Evolutionary conservation across 768 basidiomycete species (phyloP).

Genomic region (Symmetrospora coprosmae): DNA sequence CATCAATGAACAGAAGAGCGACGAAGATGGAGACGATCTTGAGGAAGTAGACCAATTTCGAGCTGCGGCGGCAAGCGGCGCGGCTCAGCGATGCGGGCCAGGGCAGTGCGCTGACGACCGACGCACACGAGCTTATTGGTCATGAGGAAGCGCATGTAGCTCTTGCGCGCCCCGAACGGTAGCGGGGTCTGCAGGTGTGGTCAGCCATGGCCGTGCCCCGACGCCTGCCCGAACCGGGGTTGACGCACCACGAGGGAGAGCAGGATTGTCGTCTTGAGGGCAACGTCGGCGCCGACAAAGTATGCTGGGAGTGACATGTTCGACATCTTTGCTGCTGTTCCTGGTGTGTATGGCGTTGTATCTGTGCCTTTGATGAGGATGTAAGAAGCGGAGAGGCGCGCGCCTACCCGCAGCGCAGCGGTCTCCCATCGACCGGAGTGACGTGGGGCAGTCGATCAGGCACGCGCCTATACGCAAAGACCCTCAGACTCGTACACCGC

Average conservation of each 20-base stretch:
- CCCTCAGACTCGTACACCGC: too few relatives aligned
- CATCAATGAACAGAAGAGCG: conserved; percentile 4
- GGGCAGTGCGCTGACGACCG: not conserved
- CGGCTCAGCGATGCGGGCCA: not conserved
- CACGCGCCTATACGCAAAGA: too few relatives aligned
- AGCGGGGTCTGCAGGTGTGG: conserved; percentile 5
- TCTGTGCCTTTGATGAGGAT: too few relatives aligned
- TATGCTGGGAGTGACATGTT: not conserved
- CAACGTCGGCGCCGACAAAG: conserved; percentile 1
- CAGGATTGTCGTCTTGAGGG: not conserved
- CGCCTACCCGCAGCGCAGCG: too few relatives aligned
- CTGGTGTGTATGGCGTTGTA: too few relatives aligned
- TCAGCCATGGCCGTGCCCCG: not conserved
- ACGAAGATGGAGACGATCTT: conserved; percentile 17
- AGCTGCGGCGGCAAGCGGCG: not conserved
- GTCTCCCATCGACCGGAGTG: too few relatives aligned
- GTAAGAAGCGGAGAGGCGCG: too few relatives aligned
- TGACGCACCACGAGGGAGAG: conserved; percentile 2
- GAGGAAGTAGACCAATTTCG: conserved; percentile 17
- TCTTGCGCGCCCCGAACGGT: conserved; percentile 8
- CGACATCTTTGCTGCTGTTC: too few relatives aligned
- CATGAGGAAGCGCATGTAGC: conserved; percentile 17
- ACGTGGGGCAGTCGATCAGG: too few relatives aligned
- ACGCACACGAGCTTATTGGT: not conserved
- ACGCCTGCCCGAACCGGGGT: not conserved